These are phyloP conservation scores for Onygena corvina DNA, from an alignment of 2,329 filamentous ascomycete genomes.

Conservation along the genomic window DNA sequence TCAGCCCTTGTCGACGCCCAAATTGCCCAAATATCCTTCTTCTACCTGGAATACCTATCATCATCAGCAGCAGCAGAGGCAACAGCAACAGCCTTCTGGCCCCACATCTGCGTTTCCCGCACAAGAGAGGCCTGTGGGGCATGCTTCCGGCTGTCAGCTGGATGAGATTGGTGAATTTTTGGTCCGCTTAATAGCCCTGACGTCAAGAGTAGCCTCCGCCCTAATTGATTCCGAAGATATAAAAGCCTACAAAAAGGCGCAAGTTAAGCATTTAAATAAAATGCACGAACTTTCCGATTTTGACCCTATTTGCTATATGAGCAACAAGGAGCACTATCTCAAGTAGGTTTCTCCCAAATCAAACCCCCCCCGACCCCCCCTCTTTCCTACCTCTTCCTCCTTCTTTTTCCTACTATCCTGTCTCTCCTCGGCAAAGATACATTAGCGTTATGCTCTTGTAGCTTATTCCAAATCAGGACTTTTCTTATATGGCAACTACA, in stretches of 20 bases:
- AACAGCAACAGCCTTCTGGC: not conserved
- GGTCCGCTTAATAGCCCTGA: not conserved
- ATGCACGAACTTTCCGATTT: conserved; percentile 5
- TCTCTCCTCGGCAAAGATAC: not conserved
- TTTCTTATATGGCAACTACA: not conserved
- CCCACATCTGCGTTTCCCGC: not conserved
- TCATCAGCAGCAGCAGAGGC: not conserved
- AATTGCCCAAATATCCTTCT: not conserved
- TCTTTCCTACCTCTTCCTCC: not conserved
- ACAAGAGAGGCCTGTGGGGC: not conserved
- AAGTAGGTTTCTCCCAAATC: not conserved
- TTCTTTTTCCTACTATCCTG: not conserved
- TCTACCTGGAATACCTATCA: not conserved
- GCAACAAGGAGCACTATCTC: not conserved
- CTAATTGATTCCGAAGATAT: conserved; percentile 5
- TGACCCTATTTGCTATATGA: not conserved
- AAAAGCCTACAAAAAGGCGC: not conserved
- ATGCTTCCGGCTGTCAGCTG: not conserved
- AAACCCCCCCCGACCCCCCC: not conserved
- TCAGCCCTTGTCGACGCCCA: not conserved
- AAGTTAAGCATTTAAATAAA: not conserved
- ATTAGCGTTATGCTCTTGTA: not conserved
- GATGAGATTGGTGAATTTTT: conserved; percentile 1
- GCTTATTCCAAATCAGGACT: not conserved
- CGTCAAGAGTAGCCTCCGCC: conserved; percentile 1